phyloP scores from a whole-genome alignment of 257 asterid species.

The Nicotiana benthamiana region DNA sequence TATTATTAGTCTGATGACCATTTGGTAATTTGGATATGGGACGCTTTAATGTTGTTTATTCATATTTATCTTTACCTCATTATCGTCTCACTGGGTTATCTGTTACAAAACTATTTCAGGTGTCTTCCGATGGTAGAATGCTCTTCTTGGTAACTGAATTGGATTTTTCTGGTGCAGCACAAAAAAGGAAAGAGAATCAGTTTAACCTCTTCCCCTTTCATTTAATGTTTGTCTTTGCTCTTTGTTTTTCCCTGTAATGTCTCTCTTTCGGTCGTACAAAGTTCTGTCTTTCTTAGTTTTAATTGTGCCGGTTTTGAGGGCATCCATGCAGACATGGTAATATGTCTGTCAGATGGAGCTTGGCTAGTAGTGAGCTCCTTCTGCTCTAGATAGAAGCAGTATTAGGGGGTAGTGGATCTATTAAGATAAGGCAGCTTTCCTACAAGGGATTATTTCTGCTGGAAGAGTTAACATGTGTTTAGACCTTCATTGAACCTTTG shows the following conservation, averaged over 20 bases:
- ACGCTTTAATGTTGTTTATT: neutral
- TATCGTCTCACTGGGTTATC: constrained; percentile 10
- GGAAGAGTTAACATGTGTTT: constrained; percentile 15
- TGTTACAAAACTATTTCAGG: constrained; percentile 14
- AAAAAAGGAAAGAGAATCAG: constrained; percentile 1
- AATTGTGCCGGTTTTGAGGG: constrained; percentile 17
- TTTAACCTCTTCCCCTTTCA: neutral
- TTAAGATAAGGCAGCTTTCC: constrained; percentile 20
- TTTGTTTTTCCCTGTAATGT: neutral
- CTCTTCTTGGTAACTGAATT: neutral
- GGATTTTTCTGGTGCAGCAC: neutral
- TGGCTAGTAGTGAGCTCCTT: constrained; percentile 16
- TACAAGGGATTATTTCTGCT: constrained; percentile 12
- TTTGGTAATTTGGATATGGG: constrained; percentile 21
- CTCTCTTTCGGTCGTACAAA: neutral
- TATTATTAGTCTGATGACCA: constrained; percentile 29
- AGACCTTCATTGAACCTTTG: constrained; percentile 13
- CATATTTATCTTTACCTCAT: neutral
- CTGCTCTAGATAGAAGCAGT: constrained; percentile 17
- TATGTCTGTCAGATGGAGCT: constrained; percentile 21
- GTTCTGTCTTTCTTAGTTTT: constrained; percentile 17
- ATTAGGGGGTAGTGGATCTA: constrained; percentile 25
- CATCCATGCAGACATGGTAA: constrained; percentile 13
- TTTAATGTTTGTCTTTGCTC: neutral
- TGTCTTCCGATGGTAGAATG: constrained; percentile 5